Base-by-base conservation (phyloP, 2,329 filamentous ascomycete genomes). In the Graphilbum fragrans region DNA sequence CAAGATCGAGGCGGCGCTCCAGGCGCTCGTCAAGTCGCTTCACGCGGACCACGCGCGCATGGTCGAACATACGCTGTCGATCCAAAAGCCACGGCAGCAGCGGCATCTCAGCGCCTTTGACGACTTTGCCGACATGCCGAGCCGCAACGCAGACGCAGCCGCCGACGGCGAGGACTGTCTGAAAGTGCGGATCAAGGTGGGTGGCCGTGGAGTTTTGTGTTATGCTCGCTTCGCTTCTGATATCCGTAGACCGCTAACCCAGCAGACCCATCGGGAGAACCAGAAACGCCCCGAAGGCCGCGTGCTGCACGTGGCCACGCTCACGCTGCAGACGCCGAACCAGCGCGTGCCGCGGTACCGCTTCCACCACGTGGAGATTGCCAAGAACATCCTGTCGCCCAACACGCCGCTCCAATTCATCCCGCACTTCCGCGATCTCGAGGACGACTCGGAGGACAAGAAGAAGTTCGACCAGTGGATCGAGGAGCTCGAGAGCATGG, bases 371-470 rank as follows among this genome's bases (percentile, higher is more conserved):
- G 69, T 77, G 31, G 69, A 75, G 51, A 74, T 77, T 39, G 64
- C 62, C 52, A 74, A 71, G 52, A 77, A 77, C 42, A 67, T 77
- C 29, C 60, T 77, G 23, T 73, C 73, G 0, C 71, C 72, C 4
- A 74, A 76, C 50, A 75, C 72, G 1, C 72, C 73, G 61, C 61
- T 77, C 41, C 74, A 69, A 25, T 77, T 75, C 52, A 70, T 77
- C 14, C 74, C 74, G 14, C 72, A 77, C 53, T 56, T 77, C 39
- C 65, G 70, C 41, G 74, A 78, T 46, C 58, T 77, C 22, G 67
- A 72, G 37, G 67, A 67, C 20, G 66, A 66, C n/a, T 57, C 55
- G 8, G 52, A 50, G 21, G 72, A 76, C 50, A 72, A 75, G 50
- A 59, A 61, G 14, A 64, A 68, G 45, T 76, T 76, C 50, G 66